Percentiles rank a stretch among this genome's conserved stretches.
phyloP scores from a whole-genome alignment of 139 green algal species.

The Auxenochlorella pyrenoidosa region DNA sequence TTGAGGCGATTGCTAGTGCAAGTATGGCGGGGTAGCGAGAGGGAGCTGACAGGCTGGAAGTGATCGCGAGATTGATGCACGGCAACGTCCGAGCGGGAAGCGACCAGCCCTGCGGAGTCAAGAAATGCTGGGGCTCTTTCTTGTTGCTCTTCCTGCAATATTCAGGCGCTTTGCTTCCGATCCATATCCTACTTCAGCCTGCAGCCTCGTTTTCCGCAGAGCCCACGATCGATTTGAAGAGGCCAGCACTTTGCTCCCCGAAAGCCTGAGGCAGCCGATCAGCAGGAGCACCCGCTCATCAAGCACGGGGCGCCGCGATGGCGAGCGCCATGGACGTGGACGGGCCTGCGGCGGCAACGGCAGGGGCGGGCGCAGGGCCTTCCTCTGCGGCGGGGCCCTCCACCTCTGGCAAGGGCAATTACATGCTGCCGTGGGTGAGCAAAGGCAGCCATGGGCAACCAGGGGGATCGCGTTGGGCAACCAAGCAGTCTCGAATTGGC shows the following conservation, averaged over 20 bases:
- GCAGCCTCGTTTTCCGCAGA: too few species aligned
- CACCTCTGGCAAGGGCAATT: not conserved
- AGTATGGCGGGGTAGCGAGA: too few species aligned
- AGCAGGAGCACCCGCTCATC: not conserved
- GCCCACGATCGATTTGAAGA: not conserved
- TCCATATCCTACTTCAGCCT: too few species aligned
- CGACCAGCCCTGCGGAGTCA: too few species aligned
- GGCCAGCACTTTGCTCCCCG: not conserved
- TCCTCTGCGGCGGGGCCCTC: not conserved
- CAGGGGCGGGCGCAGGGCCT: not conserved
- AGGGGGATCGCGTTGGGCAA: constrained; percentile 68
- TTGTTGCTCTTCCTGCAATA: too few species aligned
- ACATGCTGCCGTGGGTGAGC: constrained; percentile 36
- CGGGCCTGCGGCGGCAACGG: not conserved
- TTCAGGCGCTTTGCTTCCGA: too few species aligned
- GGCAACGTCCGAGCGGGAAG: too few species aligned
- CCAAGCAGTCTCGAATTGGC: not conserved
- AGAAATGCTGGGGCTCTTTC: too few species aligned
- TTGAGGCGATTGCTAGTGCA: too few species aligned
- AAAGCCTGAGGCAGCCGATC: not conserved
- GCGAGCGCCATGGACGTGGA: constrained; percentile 31
- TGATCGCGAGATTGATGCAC: too few species aligned
- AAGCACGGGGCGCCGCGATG: not conserved
- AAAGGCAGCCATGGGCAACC: constrained; percentile 76
- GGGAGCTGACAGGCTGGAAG: too few species aligned